phyloP scores from a whole-genome alignment of 257 asterid species.

The Nicotiana tabacum region DNA sequence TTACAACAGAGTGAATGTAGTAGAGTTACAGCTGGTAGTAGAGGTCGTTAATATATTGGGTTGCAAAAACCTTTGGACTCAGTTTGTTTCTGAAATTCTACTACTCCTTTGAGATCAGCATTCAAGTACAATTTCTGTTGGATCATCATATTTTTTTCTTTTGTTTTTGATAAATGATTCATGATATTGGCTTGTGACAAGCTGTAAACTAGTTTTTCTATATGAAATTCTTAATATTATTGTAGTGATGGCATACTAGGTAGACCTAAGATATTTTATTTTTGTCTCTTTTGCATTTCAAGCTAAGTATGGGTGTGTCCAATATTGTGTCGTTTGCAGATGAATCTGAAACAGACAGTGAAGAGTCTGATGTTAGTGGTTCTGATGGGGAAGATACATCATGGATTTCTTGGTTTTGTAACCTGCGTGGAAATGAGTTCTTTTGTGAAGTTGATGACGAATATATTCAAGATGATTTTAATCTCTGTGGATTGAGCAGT shows the following conservation, averaged over 20 bases:
- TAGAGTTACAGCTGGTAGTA: background rate
- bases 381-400: slow-evolving; percentile 98
- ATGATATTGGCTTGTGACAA: background rate
- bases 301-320: background rate
- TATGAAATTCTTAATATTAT: background rate
- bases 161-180: background rate
- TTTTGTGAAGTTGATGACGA: slow-evolving; percentile 98
- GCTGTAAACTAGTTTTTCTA: background rate
- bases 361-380: slow-evolving; percentile 93
- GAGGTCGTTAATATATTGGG: background rate
- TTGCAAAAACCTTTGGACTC: background rate
- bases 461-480: slow-evolving; percentile 93
- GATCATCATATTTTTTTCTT: too few species aligned
- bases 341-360: slow-evolving; percentile 94
- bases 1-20: background rate
- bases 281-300: background rate
- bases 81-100: background rate
- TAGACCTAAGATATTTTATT: background rate
- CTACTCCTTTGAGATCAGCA: too few species aligned
- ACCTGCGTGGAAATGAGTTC: slow-evolving; percentile 95
- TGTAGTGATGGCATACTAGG: background rate
- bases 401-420: slow-evolving; percentile 99
- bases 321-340: slow-evolving; percentile 39
- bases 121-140: too few species aligned
- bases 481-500: slow-evolving; percentile 93